Conservation (phyloP, 345 rosid species). For the Heritiera littoralis region DNA sequence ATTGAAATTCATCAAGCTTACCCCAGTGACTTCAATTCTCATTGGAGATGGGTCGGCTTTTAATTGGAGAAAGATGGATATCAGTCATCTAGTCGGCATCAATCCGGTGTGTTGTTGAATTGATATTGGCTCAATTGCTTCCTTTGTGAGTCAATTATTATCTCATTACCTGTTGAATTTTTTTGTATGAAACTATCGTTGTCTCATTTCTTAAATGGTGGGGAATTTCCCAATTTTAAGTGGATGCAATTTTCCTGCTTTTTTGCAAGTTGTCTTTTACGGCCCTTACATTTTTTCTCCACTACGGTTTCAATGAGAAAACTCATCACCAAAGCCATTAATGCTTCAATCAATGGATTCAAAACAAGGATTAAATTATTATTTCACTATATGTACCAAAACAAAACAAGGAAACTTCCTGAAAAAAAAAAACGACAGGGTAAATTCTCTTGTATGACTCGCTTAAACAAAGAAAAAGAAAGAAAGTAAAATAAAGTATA, state of each 20-base stretch:
- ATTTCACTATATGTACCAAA: not conserved
- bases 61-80: not conserved
- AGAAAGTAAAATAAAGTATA: no score
- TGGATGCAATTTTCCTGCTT: conserved; percentile 4
- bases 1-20: not conserved
- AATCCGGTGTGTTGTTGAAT: not conserved
- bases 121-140: not conserved
- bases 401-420: not conserved
- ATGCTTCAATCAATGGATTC: not conserved
- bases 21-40: not conserved
- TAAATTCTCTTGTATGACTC: no score
- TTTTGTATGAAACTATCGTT: not conserved
- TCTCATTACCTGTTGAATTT: conserved; percentile 1
- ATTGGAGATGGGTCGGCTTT: not conserved
- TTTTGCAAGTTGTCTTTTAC: not conserved
- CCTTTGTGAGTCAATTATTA: not conserved
- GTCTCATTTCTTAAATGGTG: not conserved
- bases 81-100: not conserved
- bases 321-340: not conserved
- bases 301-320: not conserved
- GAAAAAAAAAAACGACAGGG: not conserved
- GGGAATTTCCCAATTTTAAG: not conserved
- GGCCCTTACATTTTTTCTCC: not conserved
- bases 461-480: no score
- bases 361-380: not conserved